phyloP scores from a whole-genome alignment of 495 filamentous ascomycete species.

The Aspergillus conjunctus region DNA sequence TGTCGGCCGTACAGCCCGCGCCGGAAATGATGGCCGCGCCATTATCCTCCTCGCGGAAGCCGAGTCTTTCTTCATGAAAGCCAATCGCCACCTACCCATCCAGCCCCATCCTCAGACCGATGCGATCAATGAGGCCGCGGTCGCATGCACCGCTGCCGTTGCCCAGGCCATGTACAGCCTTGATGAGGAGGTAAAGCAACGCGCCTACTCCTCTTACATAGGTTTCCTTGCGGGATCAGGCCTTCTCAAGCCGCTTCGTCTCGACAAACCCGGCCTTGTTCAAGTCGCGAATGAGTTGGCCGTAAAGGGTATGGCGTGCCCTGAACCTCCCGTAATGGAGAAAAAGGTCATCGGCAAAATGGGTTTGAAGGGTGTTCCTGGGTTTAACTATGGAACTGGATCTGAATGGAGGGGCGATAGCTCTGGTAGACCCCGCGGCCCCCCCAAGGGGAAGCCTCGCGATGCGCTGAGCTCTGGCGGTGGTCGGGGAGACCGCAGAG shows the following conservation, averaged over 20 bases:
- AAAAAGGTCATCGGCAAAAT: conserved; percentile 52
- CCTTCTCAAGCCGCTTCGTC: conserved; percentile 40
- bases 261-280: conserved; percentile 46
- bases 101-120: conserved; percentile 50
- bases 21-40: conserved; percentile 68
- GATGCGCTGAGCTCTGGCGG: conserved; percentile 39
- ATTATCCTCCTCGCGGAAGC: conserved; percentile 61
- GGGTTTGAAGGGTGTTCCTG: conserved; percentile 52
- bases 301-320: conserved; percentile 47
- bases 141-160: conserved; percentile 26
- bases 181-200: conserved; percentile 52
- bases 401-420: conserved; percentile 22
- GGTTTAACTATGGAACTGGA: conserved; percentile 41
- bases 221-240: conserved; percentile 50
- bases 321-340: conserved; percentile 49
- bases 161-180: conserved; percentile 40
- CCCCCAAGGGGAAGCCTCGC: conserved; percentile 26
- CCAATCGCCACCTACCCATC: conserved; percentile 58
- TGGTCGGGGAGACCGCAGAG: conserved; percentile 27
- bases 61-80: conserved; percentile 62
- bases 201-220: conserved; percentile 59
- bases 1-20: conserved; percentile 71
- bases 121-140: conserved; percentile 34
- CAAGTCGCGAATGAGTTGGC: conserved; percentile 49
- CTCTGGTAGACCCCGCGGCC: conserved; percentile 21